Evolutionary conservation across 2,329 filamentous ascomycete species (phyloP).

Genomic region (Exutisphaerella laricina): DNA sequence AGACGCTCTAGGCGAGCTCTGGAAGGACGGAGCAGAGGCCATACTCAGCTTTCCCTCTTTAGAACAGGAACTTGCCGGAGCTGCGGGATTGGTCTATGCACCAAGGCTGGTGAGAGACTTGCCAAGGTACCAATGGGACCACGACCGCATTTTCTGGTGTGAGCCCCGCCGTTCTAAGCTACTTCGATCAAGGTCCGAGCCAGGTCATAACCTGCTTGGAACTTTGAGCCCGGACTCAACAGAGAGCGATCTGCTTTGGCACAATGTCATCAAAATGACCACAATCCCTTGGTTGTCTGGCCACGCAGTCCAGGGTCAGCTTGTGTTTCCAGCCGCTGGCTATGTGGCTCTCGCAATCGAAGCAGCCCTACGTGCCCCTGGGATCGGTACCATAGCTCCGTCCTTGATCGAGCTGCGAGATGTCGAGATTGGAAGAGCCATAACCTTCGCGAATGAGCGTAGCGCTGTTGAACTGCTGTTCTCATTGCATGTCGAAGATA

Average conservation of each 20-base stretch:
- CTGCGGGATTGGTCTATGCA: not conserved
- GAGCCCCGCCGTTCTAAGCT: conserved; percentile 5
- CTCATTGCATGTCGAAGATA: not conserved
- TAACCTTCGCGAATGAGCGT: not conserved
- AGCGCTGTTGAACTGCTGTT: not conserved
- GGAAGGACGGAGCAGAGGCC: not conserved
- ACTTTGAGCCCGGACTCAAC: not conserved
- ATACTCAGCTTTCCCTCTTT: not conserved
- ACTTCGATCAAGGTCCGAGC: not conserved
- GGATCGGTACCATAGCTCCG: conserved; percentile 14
- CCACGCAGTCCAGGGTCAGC: conserved; percentile 29
- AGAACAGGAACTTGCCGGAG: not conserved
- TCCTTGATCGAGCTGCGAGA: conserved; percentile 21
- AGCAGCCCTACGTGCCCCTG: conserved; percentile 12
- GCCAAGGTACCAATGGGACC: conserved; percentile 17
- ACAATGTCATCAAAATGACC: conserved; percentile 4
- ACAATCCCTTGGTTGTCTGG: conserved; percentile 33
- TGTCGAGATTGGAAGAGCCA: conserved; percentile 3
- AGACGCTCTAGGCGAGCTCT: conserved; percentile 12
- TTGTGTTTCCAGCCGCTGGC: conserved; percentile 32
- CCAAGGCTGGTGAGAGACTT: conserved; percentile 13
- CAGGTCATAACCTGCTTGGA: conserved; percentile 9
- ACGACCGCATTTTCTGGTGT: conserved; percentile 14
- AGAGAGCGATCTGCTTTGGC: conserved; percentile 3
- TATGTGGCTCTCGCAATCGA: conserved; percentile 21